These are phyloP conservation scores for Chlorociboria aeruginascens DNA, from an alignment of 495 filamentous ascomycete species.

Conservation along the genomic window DNA sequence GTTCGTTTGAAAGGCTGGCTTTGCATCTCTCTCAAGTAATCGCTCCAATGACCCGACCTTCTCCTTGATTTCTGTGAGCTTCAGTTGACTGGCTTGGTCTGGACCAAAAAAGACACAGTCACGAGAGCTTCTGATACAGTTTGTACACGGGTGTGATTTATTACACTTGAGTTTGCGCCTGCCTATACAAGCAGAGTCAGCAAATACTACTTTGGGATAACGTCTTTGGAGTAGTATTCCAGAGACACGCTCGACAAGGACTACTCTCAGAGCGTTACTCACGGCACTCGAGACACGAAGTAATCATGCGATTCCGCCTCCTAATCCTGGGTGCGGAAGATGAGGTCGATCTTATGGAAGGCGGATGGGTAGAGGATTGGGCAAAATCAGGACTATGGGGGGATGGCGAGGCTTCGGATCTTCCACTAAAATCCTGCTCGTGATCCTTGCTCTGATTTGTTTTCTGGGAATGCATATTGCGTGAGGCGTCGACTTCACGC, in stretches of 20 bases:
- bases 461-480: slow-evolving; percentile 7
- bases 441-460: background rate
- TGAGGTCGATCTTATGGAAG: background rate
- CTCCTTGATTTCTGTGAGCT: slow-evolving; percentile 58
- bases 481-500: too few species aligned
- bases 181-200: too few species aligned
- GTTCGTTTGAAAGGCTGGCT: slow-evolving; percentile 6
- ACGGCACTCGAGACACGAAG: slow-evolving; percentile 59
- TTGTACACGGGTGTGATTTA: slow-evolving; percentile 59
- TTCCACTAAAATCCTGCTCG: background rate
- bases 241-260: too few species aligned
- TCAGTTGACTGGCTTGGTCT: slow-evolving; percentile 46
- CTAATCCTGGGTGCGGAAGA: slow-evolving; percentile 31
- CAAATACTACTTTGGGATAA: too few species aligned
- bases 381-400: background rate
- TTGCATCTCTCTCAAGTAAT: slow-evolving; percentile 43
- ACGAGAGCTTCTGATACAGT: slow-evolving; percentile 48
- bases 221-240: too few species aligned
- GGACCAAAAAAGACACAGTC: slow-evolving; percentile 55
- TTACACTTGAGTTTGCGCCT: slow-evolving; percentile 73
- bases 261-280: too few species aligned
- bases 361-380: background rate
- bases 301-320: slow-evolving; percentile 56
- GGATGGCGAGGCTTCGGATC: background rate
- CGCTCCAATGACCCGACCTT: slow-evolving; percentile 52